Evolutionary conservation across 768 basidiomycete genomes (phyloP).

Genomic region (Gymnopilus junonius): DNA sequence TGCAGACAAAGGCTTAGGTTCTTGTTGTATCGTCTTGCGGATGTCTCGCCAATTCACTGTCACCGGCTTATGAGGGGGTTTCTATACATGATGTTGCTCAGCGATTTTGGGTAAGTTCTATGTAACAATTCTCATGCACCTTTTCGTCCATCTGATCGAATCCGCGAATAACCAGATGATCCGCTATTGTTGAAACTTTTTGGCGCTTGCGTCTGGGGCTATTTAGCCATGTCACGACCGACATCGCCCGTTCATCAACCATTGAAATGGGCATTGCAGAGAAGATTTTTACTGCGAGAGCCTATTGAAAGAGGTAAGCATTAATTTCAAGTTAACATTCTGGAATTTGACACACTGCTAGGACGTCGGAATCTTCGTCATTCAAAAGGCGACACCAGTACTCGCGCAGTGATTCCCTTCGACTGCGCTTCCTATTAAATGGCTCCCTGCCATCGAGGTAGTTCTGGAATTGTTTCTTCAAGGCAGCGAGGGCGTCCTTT

Average conservation of each 20-base stretch:
- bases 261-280: constrained; percentile 17
- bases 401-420: not conserved
- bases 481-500: not conserved
- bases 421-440: not conserved
- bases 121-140: too few species aligned
- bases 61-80: not conserved
- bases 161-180: not conserved
- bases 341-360: too few species aligned
- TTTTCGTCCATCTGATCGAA: not conserved
- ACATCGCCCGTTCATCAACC: constrained; percentile 25
- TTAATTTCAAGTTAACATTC: not conserved
- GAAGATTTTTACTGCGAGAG: constrained; percentile 10
- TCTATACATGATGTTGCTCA: too few species aligned
- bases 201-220: constrained; percentile 17
- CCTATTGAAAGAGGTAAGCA: not conserved
- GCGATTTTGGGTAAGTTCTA: too few species aligned
- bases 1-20: too few species aligned
- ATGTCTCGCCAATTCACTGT: not conserved
- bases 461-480: not conserved
- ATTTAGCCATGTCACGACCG: constrained; percentile 23
- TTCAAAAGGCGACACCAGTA: not conserved
- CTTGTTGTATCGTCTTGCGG: too few species aligned
- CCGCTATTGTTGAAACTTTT: constrained; percentile 1
- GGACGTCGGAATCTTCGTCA: not conserved
- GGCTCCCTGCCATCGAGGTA: not conserved